phyloP scores from a whole-genome alignment of 768 basidiomycete species.

The Hygrophoropsis aurantiaca region DNA sequence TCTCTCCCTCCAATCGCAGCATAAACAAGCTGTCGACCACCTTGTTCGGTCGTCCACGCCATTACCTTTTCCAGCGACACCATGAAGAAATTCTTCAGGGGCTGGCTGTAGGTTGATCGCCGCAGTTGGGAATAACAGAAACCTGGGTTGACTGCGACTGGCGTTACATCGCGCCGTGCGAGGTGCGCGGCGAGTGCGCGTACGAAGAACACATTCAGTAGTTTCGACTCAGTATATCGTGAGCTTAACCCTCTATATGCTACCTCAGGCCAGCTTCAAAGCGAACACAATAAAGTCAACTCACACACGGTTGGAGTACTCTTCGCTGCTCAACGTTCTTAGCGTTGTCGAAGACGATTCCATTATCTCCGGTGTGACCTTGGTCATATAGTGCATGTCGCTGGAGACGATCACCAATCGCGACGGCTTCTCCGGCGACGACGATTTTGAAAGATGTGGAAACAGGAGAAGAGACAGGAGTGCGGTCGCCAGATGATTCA shows the following conservation, averaged over 20 bases:
- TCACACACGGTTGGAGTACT: constrained; percentile 20
- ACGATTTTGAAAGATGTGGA: constrained; percentile 23
- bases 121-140: constrained; percentile 28
- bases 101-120: neutral
- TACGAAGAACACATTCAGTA: constrained; percentile 30
- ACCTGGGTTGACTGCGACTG: constrained; percentile 28
- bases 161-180: constrained; percentile 19
- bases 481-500: constrained; percentile 33
- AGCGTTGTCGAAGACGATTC: constrained; percentile 20
- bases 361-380: constrained; percentile 19
- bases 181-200: constrained; percentile 25
- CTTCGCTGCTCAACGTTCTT: constrained; percentile 18
- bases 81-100: neutral
- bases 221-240: constrained; percentile 28
- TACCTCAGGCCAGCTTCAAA: neutral
- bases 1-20: constrained; percentile 25
- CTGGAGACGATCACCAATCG: constrained; percentile 34
- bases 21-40: constrained; percentile 35
- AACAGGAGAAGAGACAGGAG: constrained; percentile 32
- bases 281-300: neutral
- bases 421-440: constrained; percentile 16
- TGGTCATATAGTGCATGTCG: constrained; percentile 18
- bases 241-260: constrained; percentile 16
- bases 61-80: constrained; percentile 9
- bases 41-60: constrained; percentile 27